A percentile compares a stretch with the other conserved stretches of the same genome.
phyloP scores from a whole-genome alignment of 345 rosid genomes.

The Bruguiera parviflora region DNA sequence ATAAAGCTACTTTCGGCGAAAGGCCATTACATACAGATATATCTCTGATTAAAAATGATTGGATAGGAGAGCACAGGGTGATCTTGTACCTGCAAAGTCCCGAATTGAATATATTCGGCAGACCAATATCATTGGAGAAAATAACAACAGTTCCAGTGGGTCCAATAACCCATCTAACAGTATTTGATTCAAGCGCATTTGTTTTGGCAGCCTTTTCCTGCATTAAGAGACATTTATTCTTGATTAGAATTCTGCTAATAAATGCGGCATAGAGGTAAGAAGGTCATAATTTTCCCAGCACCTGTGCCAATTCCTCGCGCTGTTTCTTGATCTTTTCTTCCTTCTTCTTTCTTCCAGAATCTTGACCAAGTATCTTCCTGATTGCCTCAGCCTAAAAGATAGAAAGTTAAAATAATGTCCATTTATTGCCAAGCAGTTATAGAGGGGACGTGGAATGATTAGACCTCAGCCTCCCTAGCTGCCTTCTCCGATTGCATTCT shows the following conservation, averaged over 20 bases:
- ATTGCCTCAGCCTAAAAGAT: conserved; percentile 27
- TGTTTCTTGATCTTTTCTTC: conserved; percentile 26
- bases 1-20: neutral
- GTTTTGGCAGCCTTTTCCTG: conserved; percentile 16
- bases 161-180: conserved; percentile 21
- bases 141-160: conserved; percentile 27
- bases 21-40: neutral
- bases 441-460: neutral
- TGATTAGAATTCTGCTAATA: neutral
- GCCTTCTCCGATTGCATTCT: conserved; percentile 27
- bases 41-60: neutral
- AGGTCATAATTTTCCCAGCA: neutral
- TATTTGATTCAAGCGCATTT: conserved; percentile 11
- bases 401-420: conserved; percentile 12
- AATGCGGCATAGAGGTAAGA: neutral
- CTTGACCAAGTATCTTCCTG: conserved; percentile 29
- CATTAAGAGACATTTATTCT: neutral
- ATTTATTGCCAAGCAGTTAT: neutral
- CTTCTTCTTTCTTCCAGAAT: conserved; percentile 28
- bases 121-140: conserved; percentile 26
- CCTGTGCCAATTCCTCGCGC: conserved; percentile 23
- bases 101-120: conserved; percentile 30
- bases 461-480: conserved; percentile 34
- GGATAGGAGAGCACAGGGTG: neutral
- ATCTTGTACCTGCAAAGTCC: conserved; percentile 43